These are phyloP conservation scores for Acanthamoeba castellanii DNA, from an alignment of 208 protist genomes.

Conservation along the genomic window DNA sequence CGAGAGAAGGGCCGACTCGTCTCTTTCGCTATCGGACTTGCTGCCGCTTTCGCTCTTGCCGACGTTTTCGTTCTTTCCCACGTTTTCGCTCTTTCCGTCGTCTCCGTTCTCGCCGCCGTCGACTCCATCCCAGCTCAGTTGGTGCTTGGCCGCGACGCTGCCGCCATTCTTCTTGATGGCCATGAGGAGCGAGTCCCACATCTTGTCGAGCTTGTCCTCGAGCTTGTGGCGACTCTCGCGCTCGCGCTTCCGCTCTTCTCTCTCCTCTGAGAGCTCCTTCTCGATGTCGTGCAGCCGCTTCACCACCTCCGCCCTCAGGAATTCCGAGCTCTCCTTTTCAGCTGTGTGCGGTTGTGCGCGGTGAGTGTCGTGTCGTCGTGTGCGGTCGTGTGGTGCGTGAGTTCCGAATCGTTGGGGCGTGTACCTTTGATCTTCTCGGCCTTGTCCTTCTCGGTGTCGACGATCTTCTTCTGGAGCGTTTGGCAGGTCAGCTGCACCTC, in stretches of 20 bases:
- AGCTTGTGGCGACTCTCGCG: conserved; percentile 4
- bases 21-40: background rate
- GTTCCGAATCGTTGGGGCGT: background rate
- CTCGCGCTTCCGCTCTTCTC: background rate
- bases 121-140: background rate
- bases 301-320: background rate
- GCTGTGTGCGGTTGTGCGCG: background rate
- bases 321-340: background rate
- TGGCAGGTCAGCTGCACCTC: conserved; percentile 32
- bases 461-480: background rate
- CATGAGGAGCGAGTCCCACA: conserved; percentile 1
- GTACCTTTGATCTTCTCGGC: background rate
- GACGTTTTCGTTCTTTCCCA: background rate
- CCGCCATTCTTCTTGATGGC: background rate
- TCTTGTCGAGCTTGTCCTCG: conserved; percentile 23
- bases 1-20: background rate
- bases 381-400: background rate
- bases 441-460: conserved; percentile 2
- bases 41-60: background rate
- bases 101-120: background rate
- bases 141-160: background rate
- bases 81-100: background rate
- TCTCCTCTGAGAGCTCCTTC: conserved; percentile 24
- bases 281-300: background rate
- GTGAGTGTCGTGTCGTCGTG: background rate